Base-by-base conservation (phyloP, 805 yeast species). In the Schizosaccharomyces octosporus region DNA sequence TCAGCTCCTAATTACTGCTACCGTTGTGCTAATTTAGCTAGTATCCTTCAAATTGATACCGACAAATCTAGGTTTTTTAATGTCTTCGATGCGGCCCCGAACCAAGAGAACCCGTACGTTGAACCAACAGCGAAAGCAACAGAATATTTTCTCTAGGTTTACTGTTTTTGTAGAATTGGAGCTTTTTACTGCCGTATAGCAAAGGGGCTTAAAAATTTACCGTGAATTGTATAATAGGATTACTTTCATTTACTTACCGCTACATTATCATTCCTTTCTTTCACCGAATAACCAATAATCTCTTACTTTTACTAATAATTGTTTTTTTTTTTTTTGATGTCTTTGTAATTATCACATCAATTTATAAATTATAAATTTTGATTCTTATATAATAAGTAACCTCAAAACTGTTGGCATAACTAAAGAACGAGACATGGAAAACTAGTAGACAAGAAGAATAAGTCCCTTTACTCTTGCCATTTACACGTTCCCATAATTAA, bases 1-100 rank as follows among this genome's bases (percentile, higher is more conserved):
- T 83, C 93, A 0, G 98, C 98, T 0, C 99, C 99, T 0, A 93
- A 93, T 69, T 93, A 93, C 69, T 93, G 98, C 69, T 93, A 93
- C 68, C 72, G 98, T 64, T 93, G 99, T 71, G 98, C 98, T 0
- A 93, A 93, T 69, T 81, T 87, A 69, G 98, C 98, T 4, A 85
- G 95, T n/a, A 89, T 93, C n/a, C 76, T 93, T 64, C 98, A 93
- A 70, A 81, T 93, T 4, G 79, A 78, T 66, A 80, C 79, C 59
- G 80, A 82, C 31, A 83, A 85, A 58, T 82, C 80, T 61, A 77
- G 80, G 64, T 79, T 75, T 66, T 93, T 90, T 72, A 93, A 93
- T 69, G 95, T 94, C 1, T 93, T 93, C 72, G 97, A 87, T 65
- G 97, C 96, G 15, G 93, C 97, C 6, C 97, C 97, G 97, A 58